Evolutionary conservation across 371 early-diverging fungal genomes (phyloP).

Genomic region (Rhizopus sp.): DNA sequence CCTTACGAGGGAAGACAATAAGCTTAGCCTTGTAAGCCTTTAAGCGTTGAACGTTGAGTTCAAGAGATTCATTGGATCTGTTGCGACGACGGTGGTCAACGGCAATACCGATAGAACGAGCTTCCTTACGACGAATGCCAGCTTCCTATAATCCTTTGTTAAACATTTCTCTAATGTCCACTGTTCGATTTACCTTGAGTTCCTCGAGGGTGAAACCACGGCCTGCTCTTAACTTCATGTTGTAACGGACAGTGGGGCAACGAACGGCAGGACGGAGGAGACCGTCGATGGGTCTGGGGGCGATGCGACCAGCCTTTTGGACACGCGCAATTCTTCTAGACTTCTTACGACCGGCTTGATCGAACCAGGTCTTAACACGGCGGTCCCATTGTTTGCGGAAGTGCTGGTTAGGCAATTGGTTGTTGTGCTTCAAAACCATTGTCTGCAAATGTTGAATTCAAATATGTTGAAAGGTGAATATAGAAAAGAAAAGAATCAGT

Average conservation of each 20-base stretch:
- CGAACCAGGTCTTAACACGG: slow-evolving; percentile 99
- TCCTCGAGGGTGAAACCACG: slow-evolving; percentile 99
- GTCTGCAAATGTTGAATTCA: slow-evolving; percentile 23
- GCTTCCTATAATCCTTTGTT: slow-evolving; percentile 67
- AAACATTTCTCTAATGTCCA: neutral
- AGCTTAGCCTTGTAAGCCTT: slow-evolving; percentile 95
- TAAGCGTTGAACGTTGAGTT: slow-evolving; percentile 96
- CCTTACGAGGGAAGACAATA: slow-evolving; percentile 75
- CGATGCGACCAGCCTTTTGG: slow-evolving; percentile 95
- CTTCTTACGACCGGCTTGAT: slow-evolving; percentile 97
- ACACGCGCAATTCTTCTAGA: slow-evolving; percentile 86
- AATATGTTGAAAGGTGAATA: neutral
- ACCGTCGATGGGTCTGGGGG: slow-evolving; percentile 97
- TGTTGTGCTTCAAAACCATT: slow-evolving; percentile 95
- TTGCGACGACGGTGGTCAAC: slow-evolving; percentile 99
- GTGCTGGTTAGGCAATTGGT: slow-evolving; percentile 97
- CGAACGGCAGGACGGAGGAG: slow-evolving; percentile 98
- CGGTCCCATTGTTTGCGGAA: slow-evolving; percentile 99
- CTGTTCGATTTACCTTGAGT: slow-evolving; percentile 75
- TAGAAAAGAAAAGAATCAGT: neutral
- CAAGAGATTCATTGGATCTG: slow-evolving; percentile 94
- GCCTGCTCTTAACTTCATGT: slow-evolving; percentile 98
- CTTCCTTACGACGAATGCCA: slow-evolving; percentile 93
- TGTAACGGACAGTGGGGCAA: slow-evolving; percentile 98
- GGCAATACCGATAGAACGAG: slow-evolving; percentile 96